Conservation (phyloP, 768 basidiomycete species). For the Boletus rex-veris region DNA sequence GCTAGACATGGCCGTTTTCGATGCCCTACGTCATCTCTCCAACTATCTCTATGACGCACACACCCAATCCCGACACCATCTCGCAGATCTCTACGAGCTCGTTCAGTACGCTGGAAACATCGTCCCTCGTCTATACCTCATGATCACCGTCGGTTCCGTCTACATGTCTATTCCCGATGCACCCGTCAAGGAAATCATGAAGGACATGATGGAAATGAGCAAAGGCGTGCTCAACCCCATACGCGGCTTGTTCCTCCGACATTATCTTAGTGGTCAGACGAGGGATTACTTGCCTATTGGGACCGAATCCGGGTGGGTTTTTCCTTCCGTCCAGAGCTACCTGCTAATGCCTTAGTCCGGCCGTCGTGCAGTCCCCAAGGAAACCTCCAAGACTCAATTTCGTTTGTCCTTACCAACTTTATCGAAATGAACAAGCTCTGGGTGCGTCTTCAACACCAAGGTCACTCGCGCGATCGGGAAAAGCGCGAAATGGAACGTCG, state of each 20-base stretch:
- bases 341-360: background rate
- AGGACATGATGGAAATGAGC: conserved; percentile 99
- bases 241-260: conserved; percentile 89
- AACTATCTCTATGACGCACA: conserved; percentile 98
- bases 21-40: conserved; percentile 89
- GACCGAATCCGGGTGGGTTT: conserved; percentile 67
- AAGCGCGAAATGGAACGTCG: conserved; percentile 95
- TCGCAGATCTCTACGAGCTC: conserved; percentile 97
- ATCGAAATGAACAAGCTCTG: conserved; percentile 99
- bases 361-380: conserved; percentile 62
- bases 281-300: conserved; percentile 94
- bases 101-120: conserved; percentile 99
- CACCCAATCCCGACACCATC: conserved; percentile 84
- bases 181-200: conserved; percentile 99
- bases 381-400: conserved; percentile 91
- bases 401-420: conserved; percentile 96
- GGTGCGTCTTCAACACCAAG: conserved; percentile 98
- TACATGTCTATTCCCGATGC: conserved; percentile 99
- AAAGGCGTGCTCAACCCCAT: conserved; percentile 97
- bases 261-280: conserved; percentile 96
- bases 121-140: conserved; percentile 90
- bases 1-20: conserved; percentile 97
- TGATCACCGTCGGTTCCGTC: conserved; percentile 99
- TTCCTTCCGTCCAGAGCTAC: background rate
- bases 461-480: conserved; percentile 94